phyloP scores from a whole-genome alignment of 2,329 filamentous ascomycete species.

The Pseudocercospora vitis region DNA sequence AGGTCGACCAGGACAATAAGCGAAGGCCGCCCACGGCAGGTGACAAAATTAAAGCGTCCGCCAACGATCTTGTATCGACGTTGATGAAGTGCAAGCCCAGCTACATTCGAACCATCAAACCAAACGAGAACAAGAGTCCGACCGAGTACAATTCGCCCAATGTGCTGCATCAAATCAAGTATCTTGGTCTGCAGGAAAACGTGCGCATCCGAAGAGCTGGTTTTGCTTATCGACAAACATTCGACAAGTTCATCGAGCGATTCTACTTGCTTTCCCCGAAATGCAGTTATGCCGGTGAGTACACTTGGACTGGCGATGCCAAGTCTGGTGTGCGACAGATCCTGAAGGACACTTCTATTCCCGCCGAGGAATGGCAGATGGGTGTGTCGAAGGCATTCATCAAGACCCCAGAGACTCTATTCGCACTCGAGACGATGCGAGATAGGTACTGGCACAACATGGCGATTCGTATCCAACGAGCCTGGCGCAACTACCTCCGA shows the following conservation, averaged over 20 bases:
- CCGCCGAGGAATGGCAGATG: conserved; percentile 93
- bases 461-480: conserved; percentile 94
- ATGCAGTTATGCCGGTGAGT: conserved; percentile 94
- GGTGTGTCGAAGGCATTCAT: conserved; percentile 97
- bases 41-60: conserved; percentile 92
- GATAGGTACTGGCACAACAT: conserved; percentile 99
- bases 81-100: conserved; percentile 97
- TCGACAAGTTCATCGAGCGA: conserved; percentile 96
- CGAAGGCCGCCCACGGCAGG: conserved; percentile 90
- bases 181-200: conserved; percentile 98
- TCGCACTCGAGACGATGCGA: conserved; percentile 95
- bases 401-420: conserved; percentile 94
- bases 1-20: conserved; percentile 94
- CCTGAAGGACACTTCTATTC: conserved; percentile 93
- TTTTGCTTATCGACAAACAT: conserved; percentile 94
- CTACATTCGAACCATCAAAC: conserved; percentile 98
- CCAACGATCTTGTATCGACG: conserved; percentile 90
- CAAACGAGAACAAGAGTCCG: conserved; percentile 97
- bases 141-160: conserved; percentile 89
- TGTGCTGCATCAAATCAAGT: conserved; percentile 97
- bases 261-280: conserved; percentile 95
- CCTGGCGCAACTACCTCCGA: conserved; percentile 93
- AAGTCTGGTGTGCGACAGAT: conserved; percentile 89
- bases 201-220: conserved; percentile 94
- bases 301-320: conserved; percentile 88